Conservation (phyloP, 768 basidiomycete genomes). For the Tulasnella sp. region DNA sequence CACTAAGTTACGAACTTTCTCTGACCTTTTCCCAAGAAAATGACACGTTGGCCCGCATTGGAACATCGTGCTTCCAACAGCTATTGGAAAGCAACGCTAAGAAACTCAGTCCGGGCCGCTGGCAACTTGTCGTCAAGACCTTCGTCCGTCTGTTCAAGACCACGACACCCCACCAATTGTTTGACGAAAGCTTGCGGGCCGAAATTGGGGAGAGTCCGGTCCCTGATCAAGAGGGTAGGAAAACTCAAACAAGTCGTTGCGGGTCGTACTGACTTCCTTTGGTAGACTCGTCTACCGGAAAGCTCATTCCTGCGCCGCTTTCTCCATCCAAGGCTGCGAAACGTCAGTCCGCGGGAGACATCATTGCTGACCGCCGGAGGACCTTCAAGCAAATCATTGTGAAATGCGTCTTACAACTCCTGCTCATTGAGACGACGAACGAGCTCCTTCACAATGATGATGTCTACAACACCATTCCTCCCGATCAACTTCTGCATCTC, state of each 20-base stretch:
- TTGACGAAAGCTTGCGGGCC: slow-evolving; percentile 81
- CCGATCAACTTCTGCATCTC: slow-evolving; percentile 81
- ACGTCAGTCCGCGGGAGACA: slow-evolving; percentile 28
- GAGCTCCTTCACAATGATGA: slow-evolving; percentile 86
- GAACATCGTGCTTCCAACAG: slow-evolving; percentile 95
- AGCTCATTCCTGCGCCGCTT: slow-evolving; percentile 79
- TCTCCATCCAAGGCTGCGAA: slow-evolving; percentile 54
- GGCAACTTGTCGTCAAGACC: slow-evolving; percentile 86
- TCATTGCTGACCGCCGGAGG: slow-evolving; percentile 59
- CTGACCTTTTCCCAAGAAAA: slow-evolving; percentile 55
- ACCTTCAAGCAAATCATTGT: slow-evolving; percentile 99
- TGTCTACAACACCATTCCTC: slow-evolving; percentile 88
- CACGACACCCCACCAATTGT: slow-evolving; percentile 93
- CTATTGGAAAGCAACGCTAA: slow-evolving; percentile 84
- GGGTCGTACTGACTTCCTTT: neutral
- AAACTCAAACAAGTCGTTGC: neutral
- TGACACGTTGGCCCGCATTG: slow-evolving; percentile 93
- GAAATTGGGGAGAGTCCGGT: slow-evolving; percentile 49
- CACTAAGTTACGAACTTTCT: neutral
- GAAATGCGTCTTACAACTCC: slow-evolving; percentile 94
- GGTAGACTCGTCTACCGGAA: slow-evolving; percentile 49
- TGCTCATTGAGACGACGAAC: slow-evolving; percentile 94
- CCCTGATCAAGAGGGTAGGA: neutral
- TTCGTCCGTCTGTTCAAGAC: slow-evolving; percentile 96
- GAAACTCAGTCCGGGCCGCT: slow-evolving; percentile 71